These are phyloP conservation scores for Phyllosticta citribraziliensis DNA, from an alignment of 2,329 filamentous ascomycete species.

Conservation along the genomic window DNA sequence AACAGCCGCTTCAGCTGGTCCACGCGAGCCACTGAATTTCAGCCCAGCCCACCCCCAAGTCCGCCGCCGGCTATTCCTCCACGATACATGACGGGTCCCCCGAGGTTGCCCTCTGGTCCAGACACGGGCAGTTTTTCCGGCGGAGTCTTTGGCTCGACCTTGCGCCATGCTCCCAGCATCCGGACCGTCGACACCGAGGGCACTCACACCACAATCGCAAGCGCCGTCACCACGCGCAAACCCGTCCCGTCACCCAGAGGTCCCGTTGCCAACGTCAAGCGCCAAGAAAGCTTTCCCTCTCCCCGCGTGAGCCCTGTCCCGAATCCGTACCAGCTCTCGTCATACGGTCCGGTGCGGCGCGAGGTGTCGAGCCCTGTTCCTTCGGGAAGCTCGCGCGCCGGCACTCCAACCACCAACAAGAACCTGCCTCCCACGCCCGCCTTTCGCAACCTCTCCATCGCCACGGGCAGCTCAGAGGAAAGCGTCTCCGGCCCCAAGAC, in stretches of 20 bases:
- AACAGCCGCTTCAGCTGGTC: constrained; percentile 34
- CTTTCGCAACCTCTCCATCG: constrained; percentile 2
- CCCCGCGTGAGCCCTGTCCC: not conserved
- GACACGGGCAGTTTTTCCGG: not conserved
- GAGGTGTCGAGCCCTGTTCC: not conserved
- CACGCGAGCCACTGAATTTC: constrained; percentile 26
- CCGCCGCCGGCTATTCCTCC: constrained; percentile 29
- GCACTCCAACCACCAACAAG: constrained; percentile 22
- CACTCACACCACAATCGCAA: constrained; percentile 16
- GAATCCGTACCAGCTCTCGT: not conserved
- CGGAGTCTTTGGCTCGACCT: not conserved
- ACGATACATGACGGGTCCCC: constrained; percentile 8
- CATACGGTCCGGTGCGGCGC: not conserved
- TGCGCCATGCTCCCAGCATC: constrained; percentile 19
- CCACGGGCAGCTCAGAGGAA: constrained; percentile 12
- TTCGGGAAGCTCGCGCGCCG: not conserved
- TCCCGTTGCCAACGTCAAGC: constrained; percentile 11
- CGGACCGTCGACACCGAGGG: not conserved
- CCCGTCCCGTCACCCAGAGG: constrained; percentile 17
- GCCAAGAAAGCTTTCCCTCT: not conserved
- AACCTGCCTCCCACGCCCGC: constrained; percentile 28
- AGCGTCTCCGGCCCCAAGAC: constrained; percentile 23
- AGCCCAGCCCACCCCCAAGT: constrained; percentile 32
- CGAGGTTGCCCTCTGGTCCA: constrained; percentile 9
- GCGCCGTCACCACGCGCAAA: constrained; percentile 16